Percentiles rank a stretch among this genome's conserved stretches.
Evolutionary conservation across 2,329 filamentous ascomycete genomes (phyloP).

Genomic region (Beauveria bassiana): DNA sequence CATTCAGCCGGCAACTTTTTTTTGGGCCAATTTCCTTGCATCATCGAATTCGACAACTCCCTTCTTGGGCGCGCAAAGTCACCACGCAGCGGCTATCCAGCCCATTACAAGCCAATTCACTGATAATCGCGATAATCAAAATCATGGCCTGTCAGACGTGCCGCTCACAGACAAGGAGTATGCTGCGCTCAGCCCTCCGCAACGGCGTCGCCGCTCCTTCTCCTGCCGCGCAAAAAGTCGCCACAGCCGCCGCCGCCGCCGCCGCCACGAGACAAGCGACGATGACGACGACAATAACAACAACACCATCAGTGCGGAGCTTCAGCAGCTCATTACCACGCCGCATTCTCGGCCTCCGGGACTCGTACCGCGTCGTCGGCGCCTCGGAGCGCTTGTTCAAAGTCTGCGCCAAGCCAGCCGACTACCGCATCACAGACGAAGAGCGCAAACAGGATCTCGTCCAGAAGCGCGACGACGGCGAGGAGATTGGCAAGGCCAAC

Average conservation of each 20-base stretch:
- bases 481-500: slow-evolving; percentile 60
- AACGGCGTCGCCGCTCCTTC: slow-evolving; percentile 19
- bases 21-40: neutral
- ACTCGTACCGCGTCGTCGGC: slow-evolving; percentile 68
- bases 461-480: slow-evolving; percentile 65
- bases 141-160: slow-evolving; percentile 44
- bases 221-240: slow-evolving; percentile 16
- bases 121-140: neutral
- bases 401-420: slow-evolving; percentile 62
- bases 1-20: slow-evolving; percentile 19
- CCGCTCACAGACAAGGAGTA: slow-evolving; percentile 33
- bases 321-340: slow-evolving; percentile 30
- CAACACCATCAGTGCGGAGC: slow-evolving; percentile 17
- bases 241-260: neutral
- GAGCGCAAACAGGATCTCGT: slow-evolving; percentile 59
- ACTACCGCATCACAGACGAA: slow-evolving; percentile 67
- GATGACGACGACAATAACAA: neutral
- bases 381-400: slow-evolving; percentile 73
- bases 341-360: slow-evolving; percentile 26
- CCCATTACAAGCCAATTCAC: neutral
- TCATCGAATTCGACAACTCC: neutral
- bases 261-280: neutral
- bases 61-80: neutral
- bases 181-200: slow-evolving; percentile 28
- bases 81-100: neutral